Evolutionary conservation across 2,329 filamentous ascomycete genomes (phyloP).

Genomic region (Pseudocercospora fijiensis): DNA sequence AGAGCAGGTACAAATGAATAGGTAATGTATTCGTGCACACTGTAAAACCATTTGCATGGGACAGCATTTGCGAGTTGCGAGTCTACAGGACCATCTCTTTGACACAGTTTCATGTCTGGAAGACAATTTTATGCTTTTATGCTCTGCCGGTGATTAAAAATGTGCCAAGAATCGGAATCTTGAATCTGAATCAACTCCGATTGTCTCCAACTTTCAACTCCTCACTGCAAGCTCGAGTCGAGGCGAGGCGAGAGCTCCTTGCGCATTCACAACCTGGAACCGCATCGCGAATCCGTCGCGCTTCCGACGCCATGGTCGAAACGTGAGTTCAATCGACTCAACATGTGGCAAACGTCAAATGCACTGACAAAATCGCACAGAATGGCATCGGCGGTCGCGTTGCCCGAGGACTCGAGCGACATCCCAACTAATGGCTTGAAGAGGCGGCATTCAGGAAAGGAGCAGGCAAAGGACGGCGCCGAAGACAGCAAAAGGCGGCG

Average conservation of each 20-base stretch:
- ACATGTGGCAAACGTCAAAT: neutral
- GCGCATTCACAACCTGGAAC: neutral
- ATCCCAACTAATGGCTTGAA: slow-evolving; percentile 29
- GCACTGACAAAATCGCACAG: slow-evolving; percentile 7
- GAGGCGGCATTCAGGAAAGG: slow-evolving; percentile 26
- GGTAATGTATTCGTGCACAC: neutral
- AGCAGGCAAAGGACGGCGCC: slow-evolving; percentile 24
- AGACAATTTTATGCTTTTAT: neutral
- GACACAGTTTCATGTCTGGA: neutral
- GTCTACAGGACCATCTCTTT: neutral
- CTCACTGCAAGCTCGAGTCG: neutral
- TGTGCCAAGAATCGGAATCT: neutral
- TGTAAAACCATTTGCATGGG: neutral
- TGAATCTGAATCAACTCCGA: neutral
- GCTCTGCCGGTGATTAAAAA: neutral
- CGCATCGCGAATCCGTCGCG: neutral
- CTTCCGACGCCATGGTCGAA: neutral
- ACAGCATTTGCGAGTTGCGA: neutral
- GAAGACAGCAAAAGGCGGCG: slow-evolving; percentile 32
- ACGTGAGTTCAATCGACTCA: neutral
- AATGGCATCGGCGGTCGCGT: slow-evolving; percentile 18
- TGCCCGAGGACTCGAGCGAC: slow-evolving; percentile 19
- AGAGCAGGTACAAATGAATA: slow-evolving; percentile 17
- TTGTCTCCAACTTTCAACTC: neutral
- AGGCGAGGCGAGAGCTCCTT: neutral